Percentiles rank a stretch among this genome's conserved stretches.
Conservation (phyloP, 768 basidiomycete species). For the Leucocoprinus leucothites region DNA sequence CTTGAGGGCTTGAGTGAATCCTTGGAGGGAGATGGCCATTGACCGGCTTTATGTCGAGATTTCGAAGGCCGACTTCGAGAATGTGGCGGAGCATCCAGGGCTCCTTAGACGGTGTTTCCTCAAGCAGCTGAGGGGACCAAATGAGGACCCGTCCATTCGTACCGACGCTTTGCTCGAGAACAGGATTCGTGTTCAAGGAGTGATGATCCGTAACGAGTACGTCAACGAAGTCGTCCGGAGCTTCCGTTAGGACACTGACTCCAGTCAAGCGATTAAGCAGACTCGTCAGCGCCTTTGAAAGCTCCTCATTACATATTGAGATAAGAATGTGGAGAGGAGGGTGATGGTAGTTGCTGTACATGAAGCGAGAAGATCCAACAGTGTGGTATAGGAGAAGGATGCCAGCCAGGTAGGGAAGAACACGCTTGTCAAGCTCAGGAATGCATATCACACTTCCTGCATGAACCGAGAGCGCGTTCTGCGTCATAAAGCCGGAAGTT, state of each 20-base stretch:
- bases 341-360: background rate
- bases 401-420: background rate
- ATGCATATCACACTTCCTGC: background rate
- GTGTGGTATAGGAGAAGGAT: background rate
- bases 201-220: background rate
- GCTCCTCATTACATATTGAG: background rate
- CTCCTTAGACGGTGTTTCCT: conserved; percentile 1
- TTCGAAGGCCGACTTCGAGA: background rate
- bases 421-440: background rate
- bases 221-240: conserved; percentile 6
- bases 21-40: background rate
- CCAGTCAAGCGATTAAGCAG: background rate
- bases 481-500: background rate
- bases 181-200: background rate
- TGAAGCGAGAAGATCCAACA: conserved; percentile 1
- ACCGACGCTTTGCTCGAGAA: conserved; percentile 6
- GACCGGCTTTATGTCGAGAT: background rate
- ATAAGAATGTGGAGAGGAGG: background rate
- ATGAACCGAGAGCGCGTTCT: background rate
- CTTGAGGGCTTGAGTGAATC: background rate
- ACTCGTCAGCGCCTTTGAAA: background rate
- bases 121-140: conserved; percentile 9
- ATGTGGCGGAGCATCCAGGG: conserved; percentile 3
- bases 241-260: background rate
- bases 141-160: conserved; percentile 10